Conservation (phyloP, 1,139 yeast species). For the Casaregolazyma lundiana region DNA sequence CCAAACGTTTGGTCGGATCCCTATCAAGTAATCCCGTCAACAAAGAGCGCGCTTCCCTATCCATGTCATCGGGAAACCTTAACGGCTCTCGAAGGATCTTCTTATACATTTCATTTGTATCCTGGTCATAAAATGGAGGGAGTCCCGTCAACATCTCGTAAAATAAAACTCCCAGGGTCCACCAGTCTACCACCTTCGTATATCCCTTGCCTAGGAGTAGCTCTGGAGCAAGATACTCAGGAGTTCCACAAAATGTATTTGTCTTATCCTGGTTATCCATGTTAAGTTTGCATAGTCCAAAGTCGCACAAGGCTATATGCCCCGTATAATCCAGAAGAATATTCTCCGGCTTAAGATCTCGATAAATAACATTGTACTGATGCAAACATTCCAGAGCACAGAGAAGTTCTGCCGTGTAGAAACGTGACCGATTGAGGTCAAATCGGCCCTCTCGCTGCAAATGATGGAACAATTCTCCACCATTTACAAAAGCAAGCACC, state of each 20-base stretch:
- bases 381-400: conserved; percentile 92
- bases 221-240: conserved; percentile 96
- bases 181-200: conserved; percentile 95
- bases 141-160: conserved; percentile 96
- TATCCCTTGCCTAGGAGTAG: conserved; percentile 86
- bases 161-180: conserved; percentile 91
- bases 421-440: conserved; percentile 81
- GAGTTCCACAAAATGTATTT: conserved; percentile 94
- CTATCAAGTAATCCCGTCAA: conserved; percentile 72
- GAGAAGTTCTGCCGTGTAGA: conserved; percentile 88
- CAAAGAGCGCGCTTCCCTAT: conserved; percentile 81
- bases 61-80: conserved; percentile 84
- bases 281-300: conserved; percentile 90
- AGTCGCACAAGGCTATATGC: conserved; percentile 95
- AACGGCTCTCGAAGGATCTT: conserved; percentile 87
- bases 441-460: conserved; percentile 88
- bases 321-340: conserved; percentile 92
- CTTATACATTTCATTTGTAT: conserved; percentile 89
- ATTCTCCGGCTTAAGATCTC: conserved; percentile 95
- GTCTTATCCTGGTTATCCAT: conserved; percentile 88
- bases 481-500: conserved; percentile 89
- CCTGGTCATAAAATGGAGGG: conserved; percentile 95
- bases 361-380: conserved; percentile 83
- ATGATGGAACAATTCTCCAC: conserved; percentile 96
- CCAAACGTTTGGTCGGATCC: conserved; percentile 78